Percentiles rank a stretch among this genome's conserved stretches.
Evolutionary conservation across 768 basidiomycete genomes (phyloP).

Genomic region (Trametes gibbosa): DNA sequence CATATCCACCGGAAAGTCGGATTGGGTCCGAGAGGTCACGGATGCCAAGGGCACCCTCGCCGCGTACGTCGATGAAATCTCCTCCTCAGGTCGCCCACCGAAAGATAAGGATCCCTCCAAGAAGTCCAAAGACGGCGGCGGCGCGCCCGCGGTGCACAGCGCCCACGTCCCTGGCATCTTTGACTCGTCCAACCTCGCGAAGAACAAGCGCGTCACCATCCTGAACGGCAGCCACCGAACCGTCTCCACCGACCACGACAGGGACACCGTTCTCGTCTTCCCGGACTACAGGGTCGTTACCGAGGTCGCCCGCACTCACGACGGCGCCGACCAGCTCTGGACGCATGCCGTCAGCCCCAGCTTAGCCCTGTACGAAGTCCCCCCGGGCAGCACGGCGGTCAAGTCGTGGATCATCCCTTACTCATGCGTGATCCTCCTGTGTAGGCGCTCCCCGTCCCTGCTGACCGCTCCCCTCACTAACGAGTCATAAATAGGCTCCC

Average conservation of each 20-base stretch:
- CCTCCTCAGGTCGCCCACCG: constrained; percentile 7
- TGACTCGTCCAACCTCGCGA: constrained; percentile 45
- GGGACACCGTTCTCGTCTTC: constrained; percentile 82
- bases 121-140: constrained; percentile 5
- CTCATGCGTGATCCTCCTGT: constrained; percentile 84
- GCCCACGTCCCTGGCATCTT: constrained; percentile 53
- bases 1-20: constrained; percentile 85
- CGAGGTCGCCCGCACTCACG: constrained; percentile 59
- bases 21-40: constrained; percentile 85
- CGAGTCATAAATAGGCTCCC: constrained; percentile 61
- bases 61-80: constrained; percentile 40
- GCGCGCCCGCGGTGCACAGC: neutral
- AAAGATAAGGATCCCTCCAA: constrained; percentile 11
- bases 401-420: constrained; percentile 86
- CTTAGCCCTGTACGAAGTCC: constrained; percentile 45
- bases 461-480: neutral
- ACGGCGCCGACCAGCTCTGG: constrained; percentile 73
- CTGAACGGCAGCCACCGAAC: constrained; percentile 83
- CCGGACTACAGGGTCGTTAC: constrained; percentile 89
- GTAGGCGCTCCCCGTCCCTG: constrained; percentile 43
- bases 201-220: constrained; percentile 53
- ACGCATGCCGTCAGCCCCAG: constrained; percentile 57
- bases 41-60: constrained; percentile 71
- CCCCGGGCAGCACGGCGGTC: constrained; percentile 45
- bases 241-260: constrained; percentile 57